Base-by-base conservation (phyloP, 2,329 filamentous ascomycete genomes). In the Exophiala oligosperma region DNA sequence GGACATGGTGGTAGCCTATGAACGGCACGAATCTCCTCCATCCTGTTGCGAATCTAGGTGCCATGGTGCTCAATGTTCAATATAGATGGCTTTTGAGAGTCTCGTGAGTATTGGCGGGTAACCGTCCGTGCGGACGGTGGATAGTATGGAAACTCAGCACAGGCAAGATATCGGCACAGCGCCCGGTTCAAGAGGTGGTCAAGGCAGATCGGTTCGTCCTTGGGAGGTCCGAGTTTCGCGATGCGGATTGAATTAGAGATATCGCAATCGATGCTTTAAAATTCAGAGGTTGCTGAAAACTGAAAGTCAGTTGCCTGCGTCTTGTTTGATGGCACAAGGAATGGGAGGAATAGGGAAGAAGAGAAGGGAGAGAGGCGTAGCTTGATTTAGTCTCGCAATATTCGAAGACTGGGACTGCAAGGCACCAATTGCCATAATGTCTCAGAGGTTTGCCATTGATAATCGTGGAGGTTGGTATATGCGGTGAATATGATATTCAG, bases 1-100 rank as follows among this genome's bases (percentile, higher is more conserved):
- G 84, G 65, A 97, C 89, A 85, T 99, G 85, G 71, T 88, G 85
- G 85, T 86, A 87, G 62, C 84, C 84, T 64, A 87, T 76, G 72
- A 84, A 79, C 59, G 84, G 82, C 73, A 86, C 76, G 68, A 86
- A 76, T 68, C 82, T 71, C 65, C 66, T 67, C 68, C 72, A 70
- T 67, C 70, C 71, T 60, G 66, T 66, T 12, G 64, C 63, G 54
- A 75, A 69, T 61, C 61, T 57, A 44, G 66, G 43, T 40, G 71
- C 65, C 71, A 63, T 57, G 38, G 50, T 63, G 46, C 49, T 52
- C 56, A 17, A 49, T 43, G 49, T 23, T 53, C 51, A 54, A 49
- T 38, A 38, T 24, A 48, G 24, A 32, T 32, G 46, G 24, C 23
- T 26, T 28, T n/a, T 24, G 46, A 17, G 46, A 29, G n/a, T 29